Conservation (phyloP, 371 early-diverging fungal species). For the Rhizopus sp. region DNA sequence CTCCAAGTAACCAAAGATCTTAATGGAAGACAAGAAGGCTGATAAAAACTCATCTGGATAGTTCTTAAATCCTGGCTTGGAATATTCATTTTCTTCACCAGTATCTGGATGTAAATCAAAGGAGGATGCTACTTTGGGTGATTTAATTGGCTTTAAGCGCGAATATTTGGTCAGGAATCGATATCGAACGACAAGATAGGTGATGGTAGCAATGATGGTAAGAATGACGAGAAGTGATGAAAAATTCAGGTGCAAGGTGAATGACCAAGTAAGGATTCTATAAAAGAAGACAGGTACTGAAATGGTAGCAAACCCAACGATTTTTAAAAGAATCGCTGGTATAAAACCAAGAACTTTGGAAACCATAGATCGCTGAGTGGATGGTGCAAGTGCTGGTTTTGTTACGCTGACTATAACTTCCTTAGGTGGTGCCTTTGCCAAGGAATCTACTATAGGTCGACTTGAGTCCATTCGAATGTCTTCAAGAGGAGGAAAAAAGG, state of each 20-base stretch:
- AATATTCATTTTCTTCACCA: slow-evolving; percentile 63
- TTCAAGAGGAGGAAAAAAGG: slow-evolving; percentile 1
- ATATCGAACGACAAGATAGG: slow-evolving; percentile 70
- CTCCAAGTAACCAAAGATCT: slow-evolving; percentile 97
- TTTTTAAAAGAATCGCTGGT: slow-evolving; percentile 46
- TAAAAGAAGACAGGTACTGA: slow-evolving; percentile 60
- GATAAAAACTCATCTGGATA: slow-evolving; percentile 87
- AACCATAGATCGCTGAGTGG: slow-evolving; percentile 35
- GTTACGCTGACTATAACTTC: slow-evolving; percentile 7
- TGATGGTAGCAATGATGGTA: slow-evolving; percentile 34
- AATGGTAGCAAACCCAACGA: slow-evolving; percentile 59
- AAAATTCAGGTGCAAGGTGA: slow-evolving; percentile 69
- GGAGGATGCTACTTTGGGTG: slow-evolving; percentile 58
- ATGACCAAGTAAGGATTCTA: slow-evolving; percentile 67
- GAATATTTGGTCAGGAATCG: slow-evolving; percentile 78
- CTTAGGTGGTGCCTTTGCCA: slow-evolving; percentile 1
- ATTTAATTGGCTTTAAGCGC: slow-evolving; percentile 60
- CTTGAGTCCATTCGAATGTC: background rate
- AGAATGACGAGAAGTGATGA: slow-evolving; percentile 56
- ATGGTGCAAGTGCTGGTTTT: background rate
- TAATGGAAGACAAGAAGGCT: slow-evolving; percentile 85
- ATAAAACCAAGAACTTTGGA: slow-evolving; percentile 32
- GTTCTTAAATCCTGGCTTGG: slow-evolving; percentile 43
- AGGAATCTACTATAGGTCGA: background rate
- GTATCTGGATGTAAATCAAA: slow-evolving; percentile 83